These are phyloP conservation scores for Orbilia oligospora DNA, from an alignment of 2,329 filamentous ascomycete genomes.

Conservation along the genomic window DNA sequence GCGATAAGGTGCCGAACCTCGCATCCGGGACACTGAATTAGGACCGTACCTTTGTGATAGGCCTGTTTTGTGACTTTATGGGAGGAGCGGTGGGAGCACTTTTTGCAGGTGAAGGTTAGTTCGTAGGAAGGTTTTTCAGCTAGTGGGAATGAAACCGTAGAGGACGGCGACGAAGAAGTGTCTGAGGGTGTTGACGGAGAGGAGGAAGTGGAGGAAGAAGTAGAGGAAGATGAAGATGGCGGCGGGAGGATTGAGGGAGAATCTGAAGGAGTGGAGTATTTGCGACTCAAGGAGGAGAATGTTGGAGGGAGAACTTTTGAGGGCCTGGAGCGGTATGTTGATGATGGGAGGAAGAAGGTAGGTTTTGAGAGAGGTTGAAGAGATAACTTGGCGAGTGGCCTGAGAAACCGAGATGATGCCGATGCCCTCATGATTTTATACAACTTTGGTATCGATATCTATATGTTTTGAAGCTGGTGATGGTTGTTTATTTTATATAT, in stretches of 20 bases:
- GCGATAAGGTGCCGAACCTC: slow-evolving; percentile 90
- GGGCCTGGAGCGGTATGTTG: background rate
- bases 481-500: background rate
- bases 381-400: slow-evolving; percentile 33
- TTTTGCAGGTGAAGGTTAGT: slow-evolving; percentile 92
- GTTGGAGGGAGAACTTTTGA: slow-evolving; percentile 32
- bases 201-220: slow-evolving; percentile 17
- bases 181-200: slow-evolving; percentile 38
- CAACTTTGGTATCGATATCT: background rate
- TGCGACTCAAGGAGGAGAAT: slow-evolving; percentile 43
- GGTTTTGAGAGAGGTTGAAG: slow-evolving; percentile 6
- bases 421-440: slow-evolving; percentile 35
- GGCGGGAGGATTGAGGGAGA: slow-evolving; percentile 46
- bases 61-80: slow-evolving; percentile 94
- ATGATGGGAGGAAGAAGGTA: background rate
- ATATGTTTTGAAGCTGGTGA: slow-evolving; percentile 2
- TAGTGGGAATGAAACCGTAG: slow-evolving; percentile 65
- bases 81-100: slow-evolving; percentile 82
- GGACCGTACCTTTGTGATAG: slow-evolving; percentile 89
- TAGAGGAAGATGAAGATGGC: background rate
- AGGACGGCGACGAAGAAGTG: slow-evolving; percentile 26
- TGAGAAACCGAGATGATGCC: slow-evolving; percentile 13
- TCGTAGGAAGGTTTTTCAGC: slow-evolving; percentile 73
- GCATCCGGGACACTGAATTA: slow-evolving; percentile 90
- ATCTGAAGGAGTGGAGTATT: slow-evolving; percentile 43